Conservation (phyloP, 805 yeast genomes). For the Nakazawaea sp. region DNA sequence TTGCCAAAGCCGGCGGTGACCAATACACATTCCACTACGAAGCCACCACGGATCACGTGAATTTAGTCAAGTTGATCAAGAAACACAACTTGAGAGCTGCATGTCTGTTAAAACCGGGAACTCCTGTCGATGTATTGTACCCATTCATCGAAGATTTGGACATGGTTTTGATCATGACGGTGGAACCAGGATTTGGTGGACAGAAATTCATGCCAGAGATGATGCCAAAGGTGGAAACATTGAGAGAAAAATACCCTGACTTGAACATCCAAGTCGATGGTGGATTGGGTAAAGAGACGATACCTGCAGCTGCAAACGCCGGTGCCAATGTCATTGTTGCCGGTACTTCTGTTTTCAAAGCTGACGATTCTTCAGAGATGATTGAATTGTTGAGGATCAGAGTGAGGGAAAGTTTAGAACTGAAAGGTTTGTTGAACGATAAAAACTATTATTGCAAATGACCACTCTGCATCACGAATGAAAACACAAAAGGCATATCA, state of each 20-base stretch:
- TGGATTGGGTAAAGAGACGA: constrained; percentile 83
- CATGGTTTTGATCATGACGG: constrained; percentile 97
- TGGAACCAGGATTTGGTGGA: constrained; percentile 99
- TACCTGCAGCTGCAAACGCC: constrained; percentile 85
- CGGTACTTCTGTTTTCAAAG: constrained; percentile 89
- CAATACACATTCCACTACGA: constrained; percentile 96
- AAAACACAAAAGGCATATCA: too few relatives aligned
- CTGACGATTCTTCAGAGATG: constrained; percentile 70
- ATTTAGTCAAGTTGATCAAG: constrained; percentile 70
- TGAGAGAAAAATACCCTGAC: constrained; percentile 69
- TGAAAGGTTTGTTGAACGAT: constrained; percentile 13
- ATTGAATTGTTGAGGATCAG: constrained; percentile 60
- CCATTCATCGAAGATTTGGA: constrained; percentile 75
- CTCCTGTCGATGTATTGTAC: constrained; percentile 75
- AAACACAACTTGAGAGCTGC: constrained; percentile 86
- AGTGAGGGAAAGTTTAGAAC: constrained; percentile 32
- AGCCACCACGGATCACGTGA: constrained; percentile 73
- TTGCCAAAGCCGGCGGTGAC: constrained; percentile 92
- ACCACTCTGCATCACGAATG: too few relatives aligned
- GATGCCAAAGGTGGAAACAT: constrained; percentile 89
- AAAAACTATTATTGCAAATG: constrained; percentile 10
- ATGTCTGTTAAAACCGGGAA: constrained; percentile 90
- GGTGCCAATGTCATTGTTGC: constrained; percentile 99
- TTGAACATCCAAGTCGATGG: constrained; percentile 95
- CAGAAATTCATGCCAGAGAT: constrained; percentile 91